These are phyloP conservation scores for Graphilbum sp. DNA, from an alignment of 2,329 filamentous ascomycete genomes.

Conservation along the genomic window DNA sequence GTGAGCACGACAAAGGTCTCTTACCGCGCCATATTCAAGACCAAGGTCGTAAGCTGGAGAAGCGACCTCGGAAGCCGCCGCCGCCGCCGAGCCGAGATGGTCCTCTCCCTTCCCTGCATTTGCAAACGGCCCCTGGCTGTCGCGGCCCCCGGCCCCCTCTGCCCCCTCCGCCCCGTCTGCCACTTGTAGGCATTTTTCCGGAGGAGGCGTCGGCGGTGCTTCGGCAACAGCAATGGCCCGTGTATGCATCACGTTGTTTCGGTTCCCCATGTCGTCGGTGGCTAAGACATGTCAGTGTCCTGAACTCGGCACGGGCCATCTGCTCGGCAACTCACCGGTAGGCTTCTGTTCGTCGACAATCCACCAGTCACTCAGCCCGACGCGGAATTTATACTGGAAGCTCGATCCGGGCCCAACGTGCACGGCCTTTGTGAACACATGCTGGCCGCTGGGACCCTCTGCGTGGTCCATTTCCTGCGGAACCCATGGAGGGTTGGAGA, in stretches of 20 bases:
- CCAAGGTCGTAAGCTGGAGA: background rate
- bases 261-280: conserved; percentile 28
- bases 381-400: conserved; percentile 61
- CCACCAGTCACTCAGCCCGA: conserved; percentile 55
- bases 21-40: background rate
- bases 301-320: background rate
- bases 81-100: too few relatives aligned
- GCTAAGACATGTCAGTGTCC: conserved; percentile 11
- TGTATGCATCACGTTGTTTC: conserved; percentile 27
- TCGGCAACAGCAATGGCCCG: background rate
- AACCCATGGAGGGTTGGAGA: conserved; percentile 51
- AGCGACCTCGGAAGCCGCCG: background rate
- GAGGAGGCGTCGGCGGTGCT: conserved; percentile 8
- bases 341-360: conserved; percentile 45
- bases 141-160: too few relatives aligned
- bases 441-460: conserved; percentile 32
- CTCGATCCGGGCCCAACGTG: conserved; percentile 36
- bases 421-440: conserved; percentile 41
- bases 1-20: background rate
- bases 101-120: too few relatives aligned
- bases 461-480: conserved; percentile 47
- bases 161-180: too few relatives aligned
- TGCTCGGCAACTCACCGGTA: conserved; percentile 28
- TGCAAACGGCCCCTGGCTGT: too few relatives aligned
- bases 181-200: conserved; percentile 4